Conservation (phyloP, 2,329 filamentous ascomycete species). For the Trichophyton schoenleinii region DNA sequence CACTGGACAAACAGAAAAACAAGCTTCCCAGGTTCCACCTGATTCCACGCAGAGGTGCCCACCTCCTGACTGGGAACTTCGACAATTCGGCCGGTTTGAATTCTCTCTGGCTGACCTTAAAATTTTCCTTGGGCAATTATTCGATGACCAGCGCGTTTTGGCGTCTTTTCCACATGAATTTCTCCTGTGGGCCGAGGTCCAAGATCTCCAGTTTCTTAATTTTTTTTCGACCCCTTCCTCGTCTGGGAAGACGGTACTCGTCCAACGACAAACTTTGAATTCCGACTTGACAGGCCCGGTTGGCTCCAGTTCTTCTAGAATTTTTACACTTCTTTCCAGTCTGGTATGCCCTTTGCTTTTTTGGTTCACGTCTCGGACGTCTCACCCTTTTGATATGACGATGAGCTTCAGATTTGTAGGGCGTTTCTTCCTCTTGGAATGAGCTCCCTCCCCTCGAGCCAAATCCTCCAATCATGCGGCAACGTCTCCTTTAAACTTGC, state of each 20-base stretch:
- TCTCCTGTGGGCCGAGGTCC: conserved; percentile 1
- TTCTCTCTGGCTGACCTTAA: neutral
- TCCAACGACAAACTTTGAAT: neutral
- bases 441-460: neutral
- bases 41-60: neutral
- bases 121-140: neutral
- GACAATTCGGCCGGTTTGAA: neutral
- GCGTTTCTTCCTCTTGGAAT: neutral
- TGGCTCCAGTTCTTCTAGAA: conserved; percentile 8
- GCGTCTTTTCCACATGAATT: neutral
- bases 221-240: neutral
- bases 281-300: neutral
- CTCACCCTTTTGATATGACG: neutral
- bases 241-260: neutral
- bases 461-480: neutral
- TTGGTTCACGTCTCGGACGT: neutral
- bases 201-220: conserved; percentile 1
- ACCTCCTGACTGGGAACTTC: neutral
- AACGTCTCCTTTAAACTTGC: neutral
- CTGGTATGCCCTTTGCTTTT: neutral
- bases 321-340: conserved; percentile 3
- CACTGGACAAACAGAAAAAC: neutral
- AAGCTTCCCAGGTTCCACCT: conserved; percentile 2
- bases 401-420: neutral
- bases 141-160: neutral